Percentiles rank a stretch among this genome's conserved stretches.
phyloP scores from a whole-genome alignment of 768 basidiomycete genomes.

The Boletus rubescentipes region DNA sequence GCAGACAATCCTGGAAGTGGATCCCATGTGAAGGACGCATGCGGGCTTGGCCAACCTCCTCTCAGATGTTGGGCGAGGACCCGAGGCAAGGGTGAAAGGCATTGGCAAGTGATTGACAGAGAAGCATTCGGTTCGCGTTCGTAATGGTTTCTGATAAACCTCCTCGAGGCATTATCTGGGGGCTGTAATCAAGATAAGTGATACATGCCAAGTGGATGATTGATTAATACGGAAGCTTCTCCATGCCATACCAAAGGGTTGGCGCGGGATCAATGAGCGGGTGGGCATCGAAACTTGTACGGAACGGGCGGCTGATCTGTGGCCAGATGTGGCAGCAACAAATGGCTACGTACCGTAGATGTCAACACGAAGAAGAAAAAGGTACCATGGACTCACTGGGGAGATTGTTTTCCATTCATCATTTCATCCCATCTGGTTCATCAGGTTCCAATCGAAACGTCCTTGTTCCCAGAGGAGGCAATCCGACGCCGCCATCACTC shows the following conservation, averaged over 20 bases:
- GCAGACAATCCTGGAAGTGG: conserved; percentile 3
- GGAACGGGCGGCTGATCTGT: conserved; percentile 1
- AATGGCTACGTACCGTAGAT: neutral
- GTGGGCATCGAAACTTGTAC: neutral
- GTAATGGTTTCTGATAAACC: conserved; percentile 12
- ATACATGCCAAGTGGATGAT: conserved; percentile 9
- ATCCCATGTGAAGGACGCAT: neutral
- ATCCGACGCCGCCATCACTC: neutral
- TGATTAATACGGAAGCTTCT: conserved; percentile 17
- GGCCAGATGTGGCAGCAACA: neutral
- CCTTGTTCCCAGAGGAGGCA: conserved; percentile 16
- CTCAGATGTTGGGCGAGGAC: neutral
- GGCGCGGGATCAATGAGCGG: neutral
- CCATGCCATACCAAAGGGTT: conserved; percentile 9
- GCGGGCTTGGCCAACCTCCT: neutral
- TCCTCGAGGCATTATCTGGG: conserved; percentile 7
- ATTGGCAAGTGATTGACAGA: neutral
- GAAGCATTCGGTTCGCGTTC: neutral
- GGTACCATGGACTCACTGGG: neutral
- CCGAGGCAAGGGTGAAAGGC: neutral
- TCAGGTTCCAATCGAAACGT: conserved; percentile 8
- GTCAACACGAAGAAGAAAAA: neutral
- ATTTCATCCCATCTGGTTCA: conserved; percentile 8
- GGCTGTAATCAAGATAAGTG: conserved; percentile 5
- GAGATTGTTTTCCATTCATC: conserved; percentile 1